phyloP scores from a whole-genome alignment of 768 basidiomycete genomes.

The Leccinum longicurvipes region DNA sequence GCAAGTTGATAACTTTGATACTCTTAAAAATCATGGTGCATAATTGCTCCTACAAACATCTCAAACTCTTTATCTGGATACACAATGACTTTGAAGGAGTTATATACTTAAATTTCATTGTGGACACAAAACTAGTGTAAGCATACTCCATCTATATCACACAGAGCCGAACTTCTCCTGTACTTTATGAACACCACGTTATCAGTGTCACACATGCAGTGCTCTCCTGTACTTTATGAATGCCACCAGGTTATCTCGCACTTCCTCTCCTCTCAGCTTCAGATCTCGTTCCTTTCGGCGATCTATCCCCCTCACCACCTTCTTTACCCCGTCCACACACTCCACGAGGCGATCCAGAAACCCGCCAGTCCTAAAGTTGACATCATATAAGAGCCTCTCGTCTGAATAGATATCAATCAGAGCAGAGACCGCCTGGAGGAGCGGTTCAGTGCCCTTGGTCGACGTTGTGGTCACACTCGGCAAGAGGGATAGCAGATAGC shows the following conservation, averaged over 20 bases:
- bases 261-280: constrained; percentile 67
- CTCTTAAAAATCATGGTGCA: too few relatives aligned
- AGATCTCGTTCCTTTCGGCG: constrained; percentile 63
- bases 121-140: too few relatives aligned
- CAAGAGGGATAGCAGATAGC: constrained; percentile 64
- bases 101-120: too few relatives aligned
- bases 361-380: constrained; percentile 66
- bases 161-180: too few relatives aligned
- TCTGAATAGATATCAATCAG: constrained; percentile 94
- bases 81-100: too few relatives aligned
- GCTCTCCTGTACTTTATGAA: constrained; percentile 72
- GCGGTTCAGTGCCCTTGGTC: constrained; percentile 56
- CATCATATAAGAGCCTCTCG: constrained; percentile 74
- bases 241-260: constrained; percentile 69
- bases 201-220: constrained; percentile 36
- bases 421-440: constrained; percentile 76
- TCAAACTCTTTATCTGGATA: too few relatives aligned
- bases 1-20: too few relatives aligned
- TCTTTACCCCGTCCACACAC: constrained; percentile 61
- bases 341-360: constrained; percentile 54
- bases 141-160: too few relatives aligned
- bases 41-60: too few relatives aligned
- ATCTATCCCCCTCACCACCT: constrained; percentile 63
- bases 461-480: constrained; percentile 41
- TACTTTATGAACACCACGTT: too few relatives aligned